These are phyloP conservation scores for Russula vinacea DNA, from an alignment of 768 basidiomycete genomes.

Conservation along the genomic window DNA sequence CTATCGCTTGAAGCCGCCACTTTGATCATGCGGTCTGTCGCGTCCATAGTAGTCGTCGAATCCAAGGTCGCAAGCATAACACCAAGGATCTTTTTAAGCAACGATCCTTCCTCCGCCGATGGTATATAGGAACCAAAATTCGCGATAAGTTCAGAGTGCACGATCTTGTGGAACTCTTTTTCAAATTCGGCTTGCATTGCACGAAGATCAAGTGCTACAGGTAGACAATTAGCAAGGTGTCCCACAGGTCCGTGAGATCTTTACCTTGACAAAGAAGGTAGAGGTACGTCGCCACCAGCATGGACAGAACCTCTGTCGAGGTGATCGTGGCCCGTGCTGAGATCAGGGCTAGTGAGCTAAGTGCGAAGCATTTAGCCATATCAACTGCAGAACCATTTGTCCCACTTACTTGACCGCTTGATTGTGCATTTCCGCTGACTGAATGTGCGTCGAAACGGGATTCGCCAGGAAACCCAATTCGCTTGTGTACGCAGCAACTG, in stretches of 20 bases:
- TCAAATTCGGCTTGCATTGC: constrained; percentile 67
- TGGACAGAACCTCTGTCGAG: constrained; percentile 72
- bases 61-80: constrained; percentile 56
- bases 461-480: constrained; percentile 89
- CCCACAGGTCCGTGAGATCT: background rate
- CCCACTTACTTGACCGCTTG: constrained; percentile 79
- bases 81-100: constrained; percentile 41
- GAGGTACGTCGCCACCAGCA: constrained; percentile 70
- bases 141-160: constrained; percentile 47
- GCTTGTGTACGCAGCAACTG: constrained; percentile 73
- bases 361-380: constrained; percentile 23
- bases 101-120: constrained; percentile 34
- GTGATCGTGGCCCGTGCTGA: constrained; percentile 77
- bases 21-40: constrained; percentile 61
- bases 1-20: constrained; percentile 62
- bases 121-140: constrained; percentile 44
- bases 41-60: constrained; percentile 69
- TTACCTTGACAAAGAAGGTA: constrained; percentile 66
- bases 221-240: background rate
- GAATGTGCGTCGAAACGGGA: constrained; percentile 80
- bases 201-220: constrained; percentile 67
- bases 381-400: background rate
- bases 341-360: constrained; percentile 77
- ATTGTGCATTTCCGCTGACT: constrained; percentile 90
- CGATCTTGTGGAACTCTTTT: constrained; percentile 47